Percentiles rank a stretch among this genome's conserved stretches.
These are phyloP conservation scores for Microbotryum lychnidis-dioicae DNA, from an alignment of 1,284 basidiomycete genomes.

Conservation along the genomic window DNA sequence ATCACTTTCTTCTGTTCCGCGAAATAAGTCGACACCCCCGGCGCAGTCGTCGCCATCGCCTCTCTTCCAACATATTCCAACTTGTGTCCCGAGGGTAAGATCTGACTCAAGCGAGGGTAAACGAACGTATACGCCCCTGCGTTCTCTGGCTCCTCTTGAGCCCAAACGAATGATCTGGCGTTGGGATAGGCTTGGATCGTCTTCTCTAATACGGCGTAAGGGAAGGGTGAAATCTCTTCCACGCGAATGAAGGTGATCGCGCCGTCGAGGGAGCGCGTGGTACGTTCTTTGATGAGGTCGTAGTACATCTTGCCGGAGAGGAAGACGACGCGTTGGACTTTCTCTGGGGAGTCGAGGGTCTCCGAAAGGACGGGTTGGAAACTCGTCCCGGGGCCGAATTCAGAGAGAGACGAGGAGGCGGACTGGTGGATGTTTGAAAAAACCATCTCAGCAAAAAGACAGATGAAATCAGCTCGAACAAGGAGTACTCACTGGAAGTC, in stretches of 20 bases:
- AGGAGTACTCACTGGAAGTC: constrained; percentile 56
- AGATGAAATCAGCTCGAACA: background rate
- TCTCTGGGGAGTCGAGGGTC: constrained; percentile 45
- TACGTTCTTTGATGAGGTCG: constrained; percentile 63
- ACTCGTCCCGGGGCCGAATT: constrained; percentile 54
- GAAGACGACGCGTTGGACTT: constrained; percentile 38
- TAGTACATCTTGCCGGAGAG: constrained; percentile 79
- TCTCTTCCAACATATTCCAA: constrained; percentile 57
- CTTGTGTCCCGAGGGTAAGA: constrained; percentile 44
- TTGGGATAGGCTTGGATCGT: constrained; percentile 37
- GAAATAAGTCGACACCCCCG: constrained; percentile 66
- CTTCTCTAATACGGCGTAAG: constrained; percentile 30
- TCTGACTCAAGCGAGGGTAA: constrained; percentile 48
- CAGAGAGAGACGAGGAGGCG: constrained; percentile 59
- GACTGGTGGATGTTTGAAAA: constrained; percentile 46
- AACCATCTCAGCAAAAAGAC: background rate
- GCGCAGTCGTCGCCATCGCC: constrained; percentile 64
- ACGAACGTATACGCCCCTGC: constrained; percentile 72
- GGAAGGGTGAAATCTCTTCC: constrained; percentile 53
- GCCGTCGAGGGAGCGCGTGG: constrained; percentile 46
- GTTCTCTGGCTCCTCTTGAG: constrained; percentile 80
- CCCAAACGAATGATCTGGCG: constrained; percentile 46
- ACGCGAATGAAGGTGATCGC: constrained; percentile 61
- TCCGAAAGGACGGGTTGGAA: constrained; percentile 69
- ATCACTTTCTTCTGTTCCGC: constrained; percentile 56